Evolutionary conservation across 2,329 filamentous ascomycete species (phyloP), one percentile per base, ranked within the genome.

Genomic region (Plenodomus biglobosus): DNA sequence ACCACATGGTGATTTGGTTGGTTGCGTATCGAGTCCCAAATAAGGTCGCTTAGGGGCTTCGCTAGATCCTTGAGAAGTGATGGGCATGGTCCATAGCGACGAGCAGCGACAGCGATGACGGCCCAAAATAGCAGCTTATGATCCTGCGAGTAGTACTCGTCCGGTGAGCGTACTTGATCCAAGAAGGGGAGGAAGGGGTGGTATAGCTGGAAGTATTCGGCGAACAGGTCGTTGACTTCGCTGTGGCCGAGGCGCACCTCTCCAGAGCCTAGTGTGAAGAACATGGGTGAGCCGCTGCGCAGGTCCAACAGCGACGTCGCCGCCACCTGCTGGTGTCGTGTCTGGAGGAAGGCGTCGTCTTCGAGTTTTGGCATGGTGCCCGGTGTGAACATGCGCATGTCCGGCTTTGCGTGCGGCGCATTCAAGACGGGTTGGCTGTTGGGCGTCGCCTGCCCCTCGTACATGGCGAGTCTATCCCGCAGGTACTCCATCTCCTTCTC

Each of bases 101-200:
- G 83, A 36, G 87, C 84, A 18, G 88, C 88, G 46, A 91, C 85
- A 30, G 87, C 82, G 38, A 92, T 78, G 50, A 92, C 86, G 40
- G 87, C 82, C 91, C 91, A 96, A 72, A 95, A 95, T 1, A 96
- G 80, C 13, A 96, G 78, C 3, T 85, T 85, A 42, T 90, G 87
- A 61, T 92, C 86, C 50, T 85, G 81, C 64, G 87, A 87, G 68
- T 89, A 94, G 48, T 84, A 78, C 39, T 94, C 70, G n/a, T 72
- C 87, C 1, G 90, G 86, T 0, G 81, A 74, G 56, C 85, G 83
- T 8, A 78, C 67, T 5, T 83, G 78, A 61, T 85, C 87, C 56
- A 92, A 80, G 63, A 92, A 87, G 0, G 88, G 88, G 15, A 92
- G 74, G 65, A 88, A 92, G 1, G 84, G 85, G 67, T 94, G 88